These are phyloP conservation scores for Lactarius sp. DNA, from an alignment of 768 basidiomycete genomes.

Conservation along the genomic window DNA sequence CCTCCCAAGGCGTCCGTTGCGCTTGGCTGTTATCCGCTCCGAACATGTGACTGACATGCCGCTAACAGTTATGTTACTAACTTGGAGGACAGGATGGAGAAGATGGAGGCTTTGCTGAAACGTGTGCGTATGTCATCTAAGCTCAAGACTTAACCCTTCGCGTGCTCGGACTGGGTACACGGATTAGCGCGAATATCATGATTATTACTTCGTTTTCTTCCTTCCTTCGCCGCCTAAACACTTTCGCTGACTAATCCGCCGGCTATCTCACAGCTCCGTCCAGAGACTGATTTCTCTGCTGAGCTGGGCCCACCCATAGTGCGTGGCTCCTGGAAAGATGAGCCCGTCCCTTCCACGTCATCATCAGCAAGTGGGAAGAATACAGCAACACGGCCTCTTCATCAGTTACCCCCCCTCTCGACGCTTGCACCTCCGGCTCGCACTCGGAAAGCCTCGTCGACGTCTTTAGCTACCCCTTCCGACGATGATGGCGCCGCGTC, in stretches of 20 bases:
- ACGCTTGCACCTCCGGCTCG: constrained; percentile 4
- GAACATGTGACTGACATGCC: constrained; percentile 1
- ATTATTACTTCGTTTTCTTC: no score
- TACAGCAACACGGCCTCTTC: not conserved
- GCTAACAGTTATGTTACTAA: constrained; percentile 32
- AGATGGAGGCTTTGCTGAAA: constrained; percentile 35
- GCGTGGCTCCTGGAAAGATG: constrained; percentile 58
- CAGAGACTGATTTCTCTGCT: constrained; percentile 54
- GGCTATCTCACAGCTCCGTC: constrained; percentile 46
- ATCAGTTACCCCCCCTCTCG: constrained; percentile 10
- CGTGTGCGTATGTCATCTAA: constrained; percentile 31
- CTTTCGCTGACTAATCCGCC: not conserved
- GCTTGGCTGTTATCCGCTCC: not conserved
- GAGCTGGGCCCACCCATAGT: constrained; percentile 59
- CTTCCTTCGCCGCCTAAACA: no score
- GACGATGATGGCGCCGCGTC: constrained; percentile 3
- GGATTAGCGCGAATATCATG: no score
- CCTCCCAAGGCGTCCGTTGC: constrained; percentile 38
- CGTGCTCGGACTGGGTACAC: not conserved
- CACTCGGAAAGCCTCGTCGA: constrained; percentile 4
- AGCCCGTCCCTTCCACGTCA: constrained; percentile 23
- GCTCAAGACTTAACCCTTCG: not conserved
- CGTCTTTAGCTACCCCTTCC: not conserved
- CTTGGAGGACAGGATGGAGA: constrained; percentile 36
- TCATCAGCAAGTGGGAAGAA: constrained; percentile 7